A percentile compares a stretch with the other conserved stretches of the same genome.
phyloP scores from a whole-genome alignment of 768 basidiomycete species.

The Auricularia heimuer region DNA sequence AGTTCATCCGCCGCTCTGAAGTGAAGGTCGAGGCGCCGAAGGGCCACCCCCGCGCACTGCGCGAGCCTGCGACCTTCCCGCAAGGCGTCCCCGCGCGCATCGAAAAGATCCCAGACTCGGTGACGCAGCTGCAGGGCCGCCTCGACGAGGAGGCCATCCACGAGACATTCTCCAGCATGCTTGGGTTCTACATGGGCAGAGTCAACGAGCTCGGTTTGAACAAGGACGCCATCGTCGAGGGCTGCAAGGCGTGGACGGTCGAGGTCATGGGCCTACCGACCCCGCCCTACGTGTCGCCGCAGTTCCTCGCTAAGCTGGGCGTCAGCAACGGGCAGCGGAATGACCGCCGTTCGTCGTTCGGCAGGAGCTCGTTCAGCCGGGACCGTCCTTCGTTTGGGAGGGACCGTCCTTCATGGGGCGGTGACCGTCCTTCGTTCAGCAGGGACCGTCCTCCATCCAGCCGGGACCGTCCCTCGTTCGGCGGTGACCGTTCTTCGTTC shows the following conservation, averaged over 20 bases:
- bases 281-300: conserved; percentile 41
- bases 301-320: conserved; percentile 37
- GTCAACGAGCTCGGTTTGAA: conserved; percentile 36
- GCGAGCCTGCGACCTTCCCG: conserved; percentile 9
- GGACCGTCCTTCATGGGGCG: no score
- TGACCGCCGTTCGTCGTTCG: no score
- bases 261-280: conserved; percentile 41
- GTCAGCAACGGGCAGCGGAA: not conserved
- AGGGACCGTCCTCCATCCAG: no score
- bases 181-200: conserved; percentile 64
- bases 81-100: conserved; percentile 14
- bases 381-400: no score
- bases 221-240: conserved; percentile 38
- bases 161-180: conserved; percentile 52
- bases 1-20: conserved; percentile 20
- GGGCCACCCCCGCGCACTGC: not conserved
- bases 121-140: conserved; percentile 8
- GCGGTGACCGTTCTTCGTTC: no score
- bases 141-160: conserved; percentile 42
- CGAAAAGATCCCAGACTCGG: conserved; percentile 12
- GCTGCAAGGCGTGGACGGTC: conserved; percentile 51
- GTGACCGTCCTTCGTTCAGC: no score
- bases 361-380: no score
- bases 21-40: not conserved
- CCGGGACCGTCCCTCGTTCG: no score